These are phyloP conservation scores for Trichoderma pleuroti DNA, from an alignment of 2,329 filamentous ascomycete genomes.

Conservation along the genomic window DNA sequence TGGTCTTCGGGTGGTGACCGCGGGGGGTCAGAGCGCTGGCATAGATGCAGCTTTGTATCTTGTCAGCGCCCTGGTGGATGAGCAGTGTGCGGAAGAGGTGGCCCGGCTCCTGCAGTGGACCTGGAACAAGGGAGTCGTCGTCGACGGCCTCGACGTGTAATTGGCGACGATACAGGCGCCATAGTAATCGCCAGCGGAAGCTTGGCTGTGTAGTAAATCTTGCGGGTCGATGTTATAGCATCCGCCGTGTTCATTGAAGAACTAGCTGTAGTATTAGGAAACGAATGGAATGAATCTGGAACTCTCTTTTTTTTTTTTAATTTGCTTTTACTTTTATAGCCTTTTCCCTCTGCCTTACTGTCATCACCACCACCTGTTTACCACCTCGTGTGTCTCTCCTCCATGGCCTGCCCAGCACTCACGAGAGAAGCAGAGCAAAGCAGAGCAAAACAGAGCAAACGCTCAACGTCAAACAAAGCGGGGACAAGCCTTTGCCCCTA, in stretches of 20 bases:
- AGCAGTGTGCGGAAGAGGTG: slow-evolving; percentile 72
- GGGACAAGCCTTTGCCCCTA: background rate
- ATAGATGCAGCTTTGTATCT: slow-evolving; percentile 82
- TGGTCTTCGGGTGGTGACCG: slow-evolving; percentile 71
- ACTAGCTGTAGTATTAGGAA: slow-evolving; percentile 18
- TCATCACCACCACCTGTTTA: background rate
- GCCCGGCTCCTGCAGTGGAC: slow-evolving; percentile 74
- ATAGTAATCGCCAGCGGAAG: slow-evolving; percentile 18
- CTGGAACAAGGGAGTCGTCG: slow-evolving; percentile 82
- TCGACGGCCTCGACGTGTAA: slow-evolving; percentile 81
- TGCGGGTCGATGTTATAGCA: background rate
- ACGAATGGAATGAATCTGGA: slow-evolving; percentile 17
- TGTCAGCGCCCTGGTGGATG: slow-evolving; percentile 75
- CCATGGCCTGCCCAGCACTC: background rate
- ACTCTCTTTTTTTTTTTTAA: background rate
- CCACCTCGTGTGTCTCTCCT: background rate
- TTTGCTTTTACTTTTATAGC: background rate
- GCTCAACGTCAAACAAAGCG: background rate
- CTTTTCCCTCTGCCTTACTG: background rate
- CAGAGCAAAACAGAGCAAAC: background rate
- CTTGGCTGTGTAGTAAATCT: slow-evolving; percentile 19
- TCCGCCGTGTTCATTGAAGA: slow-evolving; percentile 11
- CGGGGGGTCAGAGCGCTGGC: slow-evolving; percentile 73
- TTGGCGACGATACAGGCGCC: slow-evolving; percentile 1
- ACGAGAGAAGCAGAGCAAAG: background rate